Percentiles rank a stretch among this genome's conserved stretches.
These are phyloP conservation scores for Coniosporium tulheliwenetii DNA, from an alignment of 2,329 filamentous ascomycete genomes.

Conservation along the genomic window DNA sequence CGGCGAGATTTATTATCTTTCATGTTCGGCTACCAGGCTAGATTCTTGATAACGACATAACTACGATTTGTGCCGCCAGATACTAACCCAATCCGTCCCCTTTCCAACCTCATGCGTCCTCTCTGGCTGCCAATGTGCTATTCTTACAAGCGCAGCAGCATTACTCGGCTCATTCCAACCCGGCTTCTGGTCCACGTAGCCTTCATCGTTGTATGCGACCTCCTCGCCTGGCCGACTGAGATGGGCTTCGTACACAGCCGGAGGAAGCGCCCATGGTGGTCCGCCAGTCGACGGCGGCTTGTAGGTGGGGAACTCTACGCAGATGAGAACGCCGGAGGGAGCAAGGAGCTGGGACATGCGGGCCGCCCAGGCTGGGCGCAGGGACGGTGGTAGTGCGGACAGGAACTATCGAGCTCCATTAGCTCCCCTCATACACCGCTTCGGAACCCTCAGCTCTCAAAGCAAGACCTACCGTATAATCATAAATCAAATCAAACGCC, in stretches of 20 bases:
- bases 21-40: too few species aligned
- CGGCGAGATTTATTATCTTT: too few species aligned
- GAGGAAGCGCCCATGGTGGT: constrained; percentile 56
- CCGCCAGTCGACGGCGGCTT: constrained; percentile 51
- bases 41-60: background rate
- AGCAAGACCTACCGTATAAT: constrained; percentile 37
- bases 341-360: constrained; percentile 39
- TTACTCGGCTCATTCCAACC: constrained; percentile 17
- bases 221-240: constrained; percentile 54
- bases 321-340: constrained; percentile 36
- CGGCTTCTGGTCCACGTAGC: constrained; percentile 30
- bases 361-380: constrained; percentile 42
- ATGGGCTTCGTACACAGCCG: constrained; percentile 56
- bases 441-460: background rate
- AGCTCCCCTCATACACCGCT: background rate
- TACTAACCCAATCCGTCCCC: constrained; percentile 30
- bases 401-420: constrained; percentile 33
- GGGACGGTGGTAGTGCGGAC: constrained; percentile 38
- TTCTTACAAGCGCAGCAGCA: constrained; percentile 18
- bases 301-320: constrained; percentile 63
- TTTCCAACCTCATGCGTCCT: constrained; percentile 41
- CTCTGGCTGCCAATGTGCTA: constrained; percentile 40
- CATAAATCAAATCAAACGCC: constrained; percentile 50
- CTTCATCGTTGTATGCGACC: constrained; percentile 43
- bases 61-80: constrained; percentile 25